A percentile compares a stretch with the other conserved stretches of the same genome.
These are phyloP conservation scores for Xylaria sp. DNA, from an alignment of 495 filamentous ascomycete genomes.

Conservation along the genomic window DNA sequence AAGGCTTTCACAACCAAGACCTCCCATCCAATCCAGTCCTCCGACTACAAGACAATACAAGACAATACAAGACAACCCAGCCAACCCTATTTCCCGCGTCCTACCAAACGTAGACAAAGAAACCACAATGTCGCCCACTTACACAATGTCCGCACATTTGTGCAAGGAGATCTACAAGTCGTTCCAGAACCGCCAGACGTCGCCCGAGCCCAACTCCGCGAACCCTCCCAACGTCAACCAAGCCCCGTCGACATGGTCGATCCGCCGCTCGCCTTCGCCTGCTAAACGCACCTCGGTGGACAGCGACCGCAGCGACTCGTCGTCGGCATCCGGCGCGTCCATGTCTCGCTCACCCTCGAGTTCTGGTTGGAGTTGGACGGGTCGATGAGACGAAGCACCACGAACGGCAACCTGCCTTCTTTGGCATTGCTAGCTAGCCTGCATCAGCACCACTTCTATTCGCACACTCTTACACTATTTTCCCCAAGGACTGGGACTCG, in stretches of 20 bases:
- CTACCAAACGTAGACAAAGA: not conserved
- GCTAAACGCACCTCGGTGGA: conserved; percentile 51
- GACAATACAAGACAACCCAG: not conserved
- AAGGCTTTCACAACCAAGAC: conserved; percentile 1
- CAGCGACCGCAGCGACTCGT: conserved; percentile 45
- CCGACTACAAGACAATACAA: not conserved
- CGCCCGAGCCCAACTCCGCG: conserved; percentile 41
- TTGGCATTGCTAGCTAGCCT: no score
- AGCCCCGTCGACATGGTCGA: conserved; percentile 36
- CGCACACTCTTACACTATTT: not conserved
- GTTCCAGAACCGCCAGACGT: conserved; percentile 50
- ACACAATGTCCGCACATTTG: conserved; percentile 61
- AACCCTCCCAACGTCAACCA: conserved; percentile 33
- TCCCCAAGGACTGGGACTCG: conserved; percentile 13
- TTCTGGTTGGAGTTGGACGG: conserved; percentile 38
- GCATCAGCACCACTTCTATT: not conserved
- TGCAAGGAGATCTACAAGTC: conserved; percentile 59
- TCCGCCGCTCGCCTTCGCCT: conserved; percentile 47
- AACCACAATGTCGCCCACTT: conserved; percentile 54
- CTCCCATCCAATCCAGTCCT: not conserved
- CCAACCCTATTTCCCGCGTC: not conserved
- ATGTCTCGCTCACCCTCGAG: conserved; percentile 30
- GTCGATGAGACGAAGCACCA: conserved; percentile 26
- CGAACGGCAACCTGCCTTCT: conserved; percentile 7
- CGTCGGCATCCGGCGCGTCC: conserved; percentile 17